Conservation (phyloP, 371 early-diverging fungal species). For the Choanephora cucurbitarum region DNA sequence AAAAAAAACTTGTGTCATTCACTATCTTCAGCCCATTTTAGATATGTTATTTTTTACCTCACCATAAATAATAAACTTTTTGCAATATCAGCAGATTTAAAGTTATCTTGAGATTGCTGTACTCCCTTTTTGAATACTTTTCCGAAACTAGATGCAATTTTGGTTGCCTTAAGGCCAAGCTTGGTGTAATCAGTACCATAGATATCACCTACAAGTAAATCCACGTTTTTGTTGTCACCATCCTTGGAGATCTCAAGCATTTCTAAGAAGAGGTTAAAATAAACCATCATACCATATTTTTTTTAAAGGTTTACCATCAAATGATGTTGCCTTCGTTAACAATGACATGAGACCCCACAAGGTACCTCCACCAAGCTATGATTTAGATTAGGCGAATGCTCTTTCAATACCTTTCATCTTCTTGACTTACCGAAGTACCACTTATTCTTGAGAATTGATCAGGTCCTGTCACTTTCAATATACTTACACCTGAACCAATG, state of each 20-base stretch:
- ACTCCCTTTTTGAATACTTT: conserved; percentile 88
- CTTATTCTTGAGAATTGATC: conserved; percentile 83
- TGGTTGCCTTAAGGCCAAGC: conserved; percentile 85
- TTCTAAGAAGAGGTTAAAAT: conserved; percentile 48
- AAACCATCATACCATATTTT: not conserved
- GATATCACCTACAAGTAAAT: conserved; percentile 96
- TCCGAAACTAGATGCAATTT: conserved; percentile 93
- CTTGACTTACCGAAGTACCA: conserved; percentile 88
- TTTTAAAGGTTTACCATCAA: conserved; percentile 68
- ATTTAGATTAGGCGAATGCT: too few species aligned
- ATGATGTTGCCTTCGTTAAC: conserved; percentile 80
- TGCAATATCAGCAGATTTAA: conserved; percentile 83
- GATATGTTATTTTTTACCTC: conserved; percentile 42
- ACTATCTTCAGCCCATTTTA: not conserved
- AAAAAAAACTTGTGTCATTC: not conserved
- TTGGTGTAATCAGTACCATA: conserved; percentile 89
- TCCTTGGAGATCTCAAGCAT: conserved; percentile 90
- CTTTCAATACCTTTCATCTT: too few species aligned
- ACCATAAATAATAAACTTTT: conserved; percentile 89
- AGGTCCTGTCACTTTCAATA: conserved; percentile 77
- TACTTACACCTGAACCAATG: conserved; percentile 89
- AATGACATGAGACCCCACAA: conserved; percentile 91
- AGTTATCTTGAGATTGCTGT: conserved; percentile 55
- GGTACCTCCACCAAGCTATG: conserved; percentile 92
- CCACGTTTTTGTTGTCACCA: conserved; percentile 91